These are phyloP conservation scores for Parascedosporium putredinis DNA, from an alignment of 2,329 filamentous ascomycete species.

Conservation along the genomic window DNA sequence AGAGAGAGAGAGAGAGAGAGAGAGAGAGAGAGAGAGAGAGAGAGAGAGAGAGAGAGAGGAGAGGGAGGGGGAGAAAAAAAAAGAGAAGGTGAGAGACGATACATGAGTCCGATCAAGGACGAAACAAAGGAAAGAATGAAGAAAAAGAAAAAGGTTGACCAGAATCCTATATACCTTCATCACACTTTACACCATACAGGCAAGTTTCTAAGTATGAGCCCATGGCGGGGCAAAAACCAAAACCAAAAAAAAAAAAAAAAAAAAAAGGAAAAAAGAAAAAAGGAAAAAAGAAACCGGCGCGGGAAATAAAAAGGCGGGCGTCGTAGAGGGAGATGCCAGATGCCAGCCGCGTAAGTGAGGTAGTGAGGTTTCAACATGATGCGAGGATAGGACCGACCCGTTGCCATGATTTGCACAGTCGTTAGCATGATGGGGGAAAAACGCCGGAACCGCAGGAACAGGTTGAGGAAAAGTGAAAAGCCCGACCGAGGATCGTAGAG, in stretches of 20 bases:
- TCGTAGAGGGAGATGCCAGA: no score
- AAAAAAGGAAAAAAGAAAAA: constrained; percentile 4
- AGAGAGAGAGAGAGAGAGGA: not conserved
- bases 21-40: constrained; percentile 1
- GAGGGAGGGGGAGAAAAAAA: not conserved
- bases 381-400: not conserved
- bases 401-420: not conserved
- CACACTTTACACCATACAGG: constrained; percentile 2
- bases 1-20: constrained; percentile 5
- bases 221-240: not conserved
- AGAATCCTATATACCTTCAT: not conserved
- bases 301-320: not conserved
- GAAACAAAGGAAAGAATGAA: constrained; percentile 1
- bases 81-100: not conserved
- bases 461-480: not conserved
- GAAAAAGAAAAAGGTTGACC: not conserved
- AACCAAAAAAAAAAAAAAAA: constrained; percentile 3
- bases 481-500: not conserved
- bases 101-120: not conserved
- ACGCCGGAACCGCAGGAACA: not conserved
- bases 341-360: no score
- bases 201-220: not conserved
- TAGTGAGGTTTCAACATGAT: not conserved
- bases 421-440: not conserved
- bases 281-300: not conserved